phyloP scores from a whole-genome alignment of 371 early-diverging fungal genomes.

The Catenaria anguillulae region DNA sequence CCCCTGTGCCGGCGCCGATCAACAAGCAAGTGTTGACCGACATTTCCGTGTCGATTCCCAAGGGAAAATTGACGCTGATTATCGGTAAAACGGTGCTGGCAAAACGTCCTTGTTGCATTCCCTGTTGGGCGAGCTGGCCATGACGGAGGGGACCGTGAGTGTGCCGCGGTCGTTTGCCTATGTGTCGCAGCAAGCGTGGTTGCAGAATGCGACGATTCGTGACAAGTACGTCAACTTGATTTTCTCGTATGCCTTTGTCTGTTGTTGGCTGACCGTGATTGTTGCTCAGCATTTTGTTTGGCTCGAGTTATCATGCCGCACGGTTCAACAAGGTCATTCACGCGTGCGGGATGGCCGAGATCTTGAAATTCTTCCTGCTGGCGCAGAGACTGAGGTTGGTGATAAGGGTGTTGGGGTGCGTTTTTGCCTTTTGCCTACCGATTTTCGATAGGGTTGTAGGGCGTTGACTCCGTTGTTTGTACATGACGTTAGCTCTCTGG shows the following conservation, averaged over 20 bases:
- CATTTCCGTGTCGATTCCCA: background rate
- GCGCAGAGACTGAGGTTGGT: slow-evolving; percentile 45
- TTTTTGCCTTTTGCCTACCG: background rate
- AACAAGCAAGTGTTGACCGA: no score
- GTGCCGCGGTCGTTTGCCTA: slow-evolving; percentile 18
- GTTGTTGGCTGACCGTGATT: slow-evolving; percentile 19
- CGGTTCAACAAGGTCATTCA: slow-evolving; percentile 37
- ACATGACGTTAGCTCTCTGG: slow-evolving; percentile 44
- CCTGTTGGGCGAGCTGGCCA: slow-evolving; percentile 9
- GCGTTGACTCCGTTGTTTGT: background rate
- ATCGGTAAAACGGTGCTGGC: background rate
- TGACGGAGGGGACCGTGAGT: slow-evolving; percentile 26
- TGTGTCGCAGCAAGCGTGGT: slow-evolving; percentile 5
- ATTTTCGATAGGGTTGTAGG: no score
- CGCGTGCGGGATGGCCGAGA: slow-evolving; percentile 62
- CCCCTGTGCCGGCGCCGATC: no score
- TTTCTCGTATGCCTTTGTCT: no score
- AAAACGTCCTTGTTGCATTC: background rate
- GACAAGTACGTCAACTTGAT: no score
- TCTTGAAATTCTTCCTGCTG: slow-evolving; percentile 54
- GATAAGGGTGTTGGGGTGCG: slow-evolving; percentile 20
- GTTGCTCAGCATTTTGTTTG: slow-evolving; percentile 56
- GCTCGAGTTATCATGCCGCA: slow-evolving; percentile 43
- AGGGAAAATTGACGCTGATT: background rate
- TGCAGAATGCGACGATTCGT: slow-evolving; percentile 3